Evolutionary conservation across 345 rosid genomes (phyloP).

Genomic region (Citrus trifoliata): DNA sequence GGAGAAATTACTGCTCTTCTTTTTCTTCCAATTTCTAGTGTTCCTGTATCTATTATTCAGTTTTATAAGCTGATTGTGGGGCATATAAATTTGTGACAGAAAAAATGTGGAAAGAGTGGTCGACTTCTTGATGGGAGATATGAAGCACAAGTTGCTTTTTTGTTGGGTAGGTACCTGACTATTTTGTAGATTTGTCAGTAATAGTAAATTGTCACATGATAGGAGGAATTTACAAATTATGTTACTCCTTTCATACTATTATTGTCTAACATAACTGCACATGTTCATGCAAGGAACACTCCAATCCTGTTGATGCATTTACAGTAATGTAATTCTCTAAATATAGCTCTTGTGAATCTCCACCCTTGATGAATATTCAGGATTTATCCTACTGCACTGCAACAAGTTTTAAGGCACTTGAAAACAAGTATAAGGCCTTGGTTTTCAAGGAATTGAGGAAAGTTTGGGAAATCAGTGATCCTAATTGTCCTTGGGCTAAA

Average conservation of each 20-base stretch:
- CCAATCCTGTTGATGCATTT: neutral
- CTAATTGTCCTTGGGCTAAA: slow-evolving; percentile 62
- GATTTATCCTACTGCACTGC: slow-evolving; percentile 65
- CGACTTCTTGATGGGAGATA: slow-evolving; percentile 66
- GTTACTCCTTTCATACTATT: neutral
- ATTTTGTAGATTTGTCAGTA: neutral
- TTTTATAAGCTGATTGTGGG: neutral
- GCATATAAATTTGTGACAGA: slow-evolving; percentile 34
- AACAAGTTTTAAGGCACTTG: slow-evolving; percentile 51
- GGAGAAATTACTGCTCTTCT: neutral
- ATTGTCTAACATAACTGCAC: neutral
- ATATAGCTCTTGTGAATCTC: neutral
- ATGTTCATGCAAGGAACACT: neutral
- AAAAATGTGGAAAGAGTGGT: slow-evolving; percentile 51
- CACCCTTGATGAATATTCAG: slow-evolving; percentile 31
- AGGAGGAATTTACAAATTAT: neutral
- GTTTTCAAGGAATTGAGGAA: slow-evolving; percentile 75
- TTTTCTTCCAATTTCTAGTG: neutral
- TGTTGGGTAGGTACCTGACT: slow-evolving; percentile 61
- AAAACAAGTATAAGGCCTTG: slow-evolving; percentile 60
- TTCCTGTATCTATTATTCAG: neutral
- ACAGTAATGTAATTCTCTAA: neutral
- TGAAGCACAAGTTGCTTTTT: slow-evolving; percentile 70
- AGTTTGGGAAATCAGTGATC: slow-evolving; percentile 66
- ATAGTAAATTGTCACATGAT: neutral